A percentile compares a stretch with the other conserved stretches of the same genome.
These are phyloP conservation scores for Zarea fungicola DNA, from an alignment of 2,329 filamentous ascomycete genomes.

Conservation along the genomic window DNA sequence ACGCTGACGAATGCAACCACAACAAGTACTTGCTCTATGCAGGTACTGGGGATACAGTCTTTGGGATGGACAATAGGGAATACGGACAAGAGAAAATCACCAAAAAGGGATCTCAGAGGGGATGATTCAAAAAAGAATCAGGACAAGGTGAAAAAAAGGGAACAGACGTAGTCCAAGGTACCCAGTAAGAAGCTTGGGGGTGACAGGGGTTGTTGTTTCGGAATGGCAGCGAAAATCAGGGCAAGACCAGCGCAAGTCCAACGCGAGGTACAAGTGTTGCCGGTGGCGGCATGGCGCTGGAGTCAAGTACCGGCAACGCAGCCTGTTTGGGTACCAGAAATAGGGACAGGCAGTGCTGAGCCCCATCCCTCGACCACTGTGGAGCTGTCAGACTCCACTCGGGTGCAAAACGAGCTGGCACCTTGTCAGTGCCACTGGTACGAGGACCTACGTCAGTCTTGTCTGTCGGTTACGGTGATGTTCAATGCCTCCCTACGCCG, in stretches of 20 bases:
- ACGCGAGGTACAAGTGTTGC: background rate
- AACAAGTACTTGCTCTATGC: background rate
- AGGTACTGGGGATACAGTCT: background rate
- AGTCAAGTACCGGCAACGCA: background rate
- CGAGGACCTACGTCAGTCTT: conserved; percentile 12
- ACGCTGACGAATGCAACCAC: conserved; percentile 4
- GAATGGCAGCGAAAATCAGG: conserved; percentile 9
- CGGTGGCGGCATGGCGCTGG: too few species aligned
- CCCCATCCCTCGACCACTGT: conserved; percentile 21
- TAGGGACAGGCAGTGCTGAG: conserved; percentile 27
- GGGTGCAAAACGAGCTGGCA: background rate
- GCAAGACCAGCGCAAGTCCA: too few species aligned
- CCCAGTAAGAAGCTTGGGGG: conserved; percentile 4
- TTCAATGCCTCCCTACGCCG: too few species aligned
- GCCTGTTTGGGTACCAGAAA: conserved; percentile 17
- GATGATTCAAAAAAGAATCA: background rate
- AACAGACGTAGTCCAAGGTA: conserved; percentile 13
- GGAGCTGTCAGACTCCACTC: conserved; percentile 13
- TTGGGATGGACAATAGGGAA: background rate
- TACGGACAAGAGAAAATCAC: conserved; percentile 13
- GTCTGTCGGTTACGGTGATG: background rate
- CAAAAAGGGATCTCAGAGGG: conserved; percentile 1
- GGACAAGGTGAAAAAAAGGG: conserved; percentile 4
- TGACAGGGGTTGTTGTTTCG: conserved; percentile 13
- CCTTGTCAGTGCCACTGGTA: conserved; percentile 12